These are phyloP conservation scores for Phytophthora cryptogea DNA, from an alignment of 352 stramenopile species.

Conservation along the genomic window DNA sequence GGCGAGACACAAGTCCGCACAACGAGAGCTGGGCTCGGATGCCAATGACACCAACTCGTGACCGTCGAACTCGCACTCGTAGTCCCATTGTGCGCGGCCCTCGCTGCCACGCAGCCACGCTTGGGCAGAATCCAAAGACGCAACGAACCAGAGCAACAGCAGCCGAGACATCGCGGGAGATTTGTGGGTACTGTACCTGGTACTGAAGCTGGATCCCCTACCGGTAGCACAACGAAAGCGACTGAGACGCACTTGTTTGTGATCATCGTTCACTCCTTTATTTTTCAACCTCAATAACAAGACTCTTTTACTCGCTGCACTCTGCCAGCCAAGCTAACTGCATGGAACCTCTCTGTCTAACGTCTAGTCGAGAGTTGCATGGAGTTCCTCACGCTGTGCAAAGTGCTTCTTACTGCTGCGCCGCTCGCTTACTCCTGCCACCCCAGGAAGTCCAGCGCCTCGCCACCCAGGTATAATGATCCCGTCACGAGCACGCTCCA, in stretches of 20 bases:
- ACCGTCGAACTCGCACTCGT: conserved; percentile 40
- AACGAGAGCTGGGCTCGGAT: conserved; percentile 33
- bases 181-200: too few relatives aligned
- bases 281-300: conserved; percentile 3
- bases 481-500: conserved; percentile 75
- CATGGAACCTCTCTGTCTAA: conserved; percentile 34
- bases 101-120: conserved; percentile 31
- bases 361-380: conserved; percentile 30
- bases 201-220: too few relatives aligned
- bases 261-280: background rate
- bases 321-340: conserved; percentile 13
- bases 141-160: conserved; percentile 15
- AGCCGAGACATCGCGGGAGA: background rate
- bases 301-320: conserved; percentile 9
- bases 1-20: conserved; percentile 35
- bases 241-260: too few relatives aligned
- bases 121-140: background rate
- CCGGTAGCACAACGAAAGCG: too few relatives aligned
- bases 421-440: conserved; percentile 57
- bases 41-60: conserved; percentile 17
- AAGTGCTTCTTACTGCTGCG: conserved; percentile 1
- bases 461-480: conserved; percentile 75
- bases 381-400: conserved; percentile 12
- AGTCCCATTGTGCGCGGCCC: conserved; percentile 35
- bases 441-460: conserved; percentile 60